phyloP scores from a whole-genome alignment of 768 basidiomycete genomes.

The Suillus hirtellus region DNA sequence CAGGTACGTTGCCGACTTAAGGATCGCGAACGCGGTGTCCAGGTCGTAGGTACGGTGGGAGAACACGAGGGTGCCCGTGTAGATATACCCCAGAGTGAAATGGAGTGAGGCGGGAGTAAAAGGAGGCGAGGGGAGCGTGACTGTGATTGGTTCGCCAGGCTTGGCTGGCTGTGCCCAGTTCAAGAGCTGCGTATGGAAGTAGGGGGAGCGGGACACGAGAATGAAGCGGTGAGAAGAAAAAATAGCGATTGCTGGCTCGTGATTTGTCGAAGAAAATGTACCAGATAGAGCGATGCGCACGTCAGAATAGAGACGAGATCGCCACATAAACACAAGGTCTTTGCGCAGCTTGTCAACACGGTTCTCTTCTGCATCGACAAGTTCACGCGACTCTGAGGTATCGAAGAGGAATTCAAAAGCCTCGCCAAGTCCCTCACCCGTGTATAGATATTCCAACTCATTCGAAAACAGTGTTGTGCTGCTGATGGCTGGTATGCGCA shows the following conservation, averaged over 20 bases:
- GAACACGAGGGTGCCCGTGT: conserved; percentile 92
- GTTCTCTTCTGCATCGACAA: conserved; percentile 50
- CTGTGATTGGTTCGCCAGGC: conserved; percentile 49
- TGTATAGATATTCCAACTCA: conserved; percentile 93
- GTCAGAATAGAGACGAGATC: conserved; percentile 91
- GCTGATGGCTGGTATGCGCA: conserved; percentile 66
- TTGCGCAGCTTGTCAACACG: conserved; percentile 86
- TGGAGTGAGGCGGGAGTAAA: conserved; percentile 94
- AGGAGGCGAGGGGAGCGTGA: conserved; percentile 85
- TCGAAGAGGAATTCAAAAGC: conserved; percentile 89
- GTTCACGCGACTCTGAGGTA: conserved; percentile 41
- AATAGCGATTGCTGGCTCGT: conserved; percentile 73
- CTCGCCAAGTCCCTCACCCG: conserved; percentile 85
- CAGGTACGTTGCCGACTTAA: conserved; percentile 82
- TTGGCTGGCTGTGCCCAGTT: conserved; percentile 49
- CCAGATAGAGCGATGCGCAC: conserved; percentile 79
- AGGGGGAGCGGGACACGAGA: conserved; percentile 83
- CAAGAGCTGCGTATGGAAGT: conserved; percentile 82
- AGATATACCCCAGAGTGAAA: conserved; percentile 92
- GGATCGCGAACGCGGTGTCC: conserved; percentile 86
- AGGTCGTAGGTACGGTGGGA: conserved; percentile 93
- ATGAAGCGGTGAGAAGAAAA: conserved; percentile 95
- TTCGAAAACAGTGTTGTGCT: conserved; percentile 84
- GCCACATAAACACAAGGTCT: conserved; percentile 97
- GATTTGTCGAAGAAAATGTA: conserved; percentile 60